Evolutionary conservation across 2,329 filamentous ascomycete species (phyloP), one percentile per base, ranked within the genome.

Genomic region (Plenodomus tracheiphilus): DNA sequence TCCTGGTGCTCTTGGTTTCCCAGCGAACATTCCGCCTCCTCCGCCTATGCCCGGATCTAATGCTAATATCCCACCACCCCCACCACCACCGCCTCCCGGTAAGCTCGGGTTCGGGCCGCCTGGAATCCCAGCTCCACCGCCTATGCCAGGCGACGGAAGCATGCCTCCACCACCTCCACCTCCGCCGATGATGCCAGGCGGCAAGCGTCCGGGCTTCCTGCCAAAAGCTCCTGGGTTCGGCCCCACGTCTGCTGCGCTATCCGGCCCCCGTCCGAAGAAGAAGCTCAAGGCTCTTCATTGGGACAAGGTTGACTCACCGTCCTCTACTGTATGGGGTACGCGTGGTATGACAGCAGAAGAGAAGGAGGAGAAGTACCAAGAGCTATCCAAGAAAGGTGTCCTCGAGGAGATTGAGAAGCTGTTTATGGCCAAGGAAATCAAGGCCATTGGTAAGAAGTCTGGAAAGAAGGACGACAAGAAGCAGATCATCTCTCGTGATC

Each of bases 261-360:
- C 90, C 30, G 88, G 91, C 52, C 89, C 91, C 43, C 81, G 93
- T 62, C 91, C 94, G 18, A 97, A 97, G 83, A 97, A 96, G 85
- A 99, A 97, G 81, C 90, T 99, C 74, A 99, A 99, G 84, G 93
- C 93, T 50, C 81, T 99, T 61, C 94, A 99, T 77, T 97, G 94
- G 93, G 94, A 99, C 76, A 97, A 97, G 79, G 91, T 99, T 46
- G 94, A 99, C 74, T 84, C 89, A 44, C 89, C 91, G 18, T 85
- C 94, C 70, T 88, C 91, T 42, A 97, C 93, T 45, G 89, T 97
- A 62, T 97, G 93, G 93, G 92, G 91, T 28, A 82, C 85, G 7
- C 91, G 96, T 71, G 84, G 89, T 22, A 88, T 90, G 4, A 95
- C 90, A n/a, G 84, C 86, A 4, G 87, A 95, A 69, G 89, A 88